Evolutionary conservation across 176 grass and related monocot genomes (phyloP), one percentile per base, ranked within the genome.

Genomic region (Elymus sibiricus): DNA sequence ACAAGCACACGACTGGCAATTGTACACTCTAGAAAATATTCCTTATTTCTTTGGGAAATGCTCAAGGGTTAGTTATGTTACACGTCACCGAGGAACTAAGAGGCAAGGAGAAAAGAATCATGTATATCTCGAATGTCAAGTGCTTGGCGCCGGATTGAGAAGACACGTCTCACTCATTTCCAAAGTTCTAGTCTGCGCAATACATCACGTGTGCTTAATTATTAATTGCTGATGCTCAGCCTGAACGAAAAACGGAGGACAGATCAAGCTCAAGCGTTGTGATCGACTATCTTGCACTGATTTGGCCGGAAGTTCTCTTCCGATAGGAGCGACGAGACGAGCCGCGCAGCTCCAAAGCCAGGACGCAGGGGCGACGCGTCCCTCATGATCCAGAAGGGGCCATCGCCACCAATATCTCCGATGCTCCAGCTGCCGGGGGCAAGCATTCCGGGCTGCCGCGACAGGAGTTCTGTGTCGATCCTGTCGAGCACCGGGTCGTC

Each of bases 381-480:
- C 55, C 55, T 22, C 2, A 58, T 19, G 17, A 22, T 22, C 19
- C 19, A 58, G 17, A 19, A 58, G 16, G 55, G 9, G 19, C 19
- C 55, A 22, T 58, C 55, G 19, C 55, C 55, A 19, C 55, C 55
- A 1, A 11, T 51, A 6, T 51, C 47, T 0, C 47, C 55, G 19
- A 22, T 22, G 55, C 55, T 8, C 55, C 55, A 58, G 19, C 55
- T 22, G 19, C 55, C 55, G 55, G 55, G 55, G 55, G 55, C 55
- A 16, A 58, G 55, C 55, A 58, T 58, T 0, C 55, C 55, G 19
- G 19, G 55, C 21, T 22, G 19, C 2, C 92, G 79, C 21, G 19
- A 64, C 25, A 91, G 73, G 64, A 94, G 44, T 6, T 89, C 92
- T 1, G 83, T 77, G 47, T 94, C 92, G 64, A 94, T 87, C 44